Evolutionary conservation across 1,284 basidiomycete genomes (phyloP), one percentile per base, ranked within the genome.

Genomic region (Ustilago bromivora): DNA sequence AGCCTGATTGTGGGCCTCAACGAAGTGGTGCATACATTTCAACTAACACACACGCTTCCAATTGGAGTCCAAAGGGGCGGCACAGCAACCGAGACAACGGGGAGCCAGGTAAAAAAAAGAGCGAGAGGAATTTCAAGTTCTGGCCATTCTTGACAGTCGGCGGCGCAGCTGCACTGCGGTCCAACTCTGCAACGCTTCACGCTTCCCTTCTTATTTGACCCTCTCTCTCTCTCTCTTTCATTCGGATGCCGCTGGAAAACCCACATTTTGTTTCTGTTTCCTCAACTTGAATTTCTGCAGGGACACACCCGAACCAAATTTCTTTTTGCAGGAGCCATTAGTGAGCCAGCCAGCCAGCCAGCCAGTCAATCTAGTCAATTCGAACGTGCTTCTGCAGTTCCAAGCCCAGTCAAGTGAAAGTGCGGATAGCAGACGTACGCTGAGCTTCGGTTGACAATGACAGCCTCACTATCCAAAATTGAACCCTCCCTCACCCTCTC

Each of bases 61-160:
- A 49, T 23, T 49, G n/a, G 49, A 17, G 38, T 3, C 38, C 15
- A 17, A 40, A 34, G 57, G 9, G 10, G 57, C 15, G 41, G 43
- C 43, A 46, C 43, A 7, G n/a, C n/a, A 23, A 38, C 10, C 1
- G n/a, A 13, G 13, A 47, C 13, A 19, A 36, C 46, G 17, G 23
- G 17, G 23, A 11, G 12, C 19, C 12, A 15, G 15, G 38, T 47
- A 19, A 23, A 15, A 19, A 19, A 38, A 46, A 38, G 28, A 35
- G 41, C 12, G 38, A 35, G 36, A 58, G 46, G 35, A 58, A 58
- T n/a, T n/a, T 46, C 46, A 47, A 59, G 10, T 58, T 47, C 31
- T 59, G 57, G 57, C 57, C 32, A 59, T 49, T n/a, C 57, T 59
- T 59, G 57, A 59, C 57, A 59, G 49, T 51, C 49, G 46, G 34